Conservation (phyloP, 2,329 filamentous ascomycete genomes). For the Aspergillus candidus region DNA sequence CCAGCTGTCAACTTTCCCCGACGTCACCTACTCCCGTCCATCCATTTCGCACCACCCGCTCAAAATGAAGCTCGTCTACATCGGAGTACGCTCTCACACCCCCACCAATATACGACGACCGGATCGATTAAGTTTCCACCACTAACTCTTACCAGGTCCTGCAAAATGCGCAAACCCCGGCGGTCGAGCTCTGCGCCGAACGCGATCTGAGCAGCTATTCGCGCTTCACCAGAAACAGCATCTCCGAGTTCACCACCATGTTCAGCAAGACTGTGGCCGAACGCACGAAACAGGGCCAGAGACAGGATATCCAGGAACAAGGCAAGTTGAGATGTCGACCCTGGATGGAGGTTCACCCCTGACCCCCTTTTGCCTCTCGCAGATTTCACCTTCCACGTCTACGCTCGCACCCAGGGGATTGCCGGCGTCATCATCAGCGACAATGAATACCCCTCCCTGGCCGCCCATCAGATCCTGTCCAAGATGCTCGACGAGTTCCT, state of each 20-base stretch:
- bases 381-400: conserved; percentile 60
- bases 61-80: conserved; percentile 81
- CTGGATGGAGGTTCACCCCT: conserved; percentile 1
- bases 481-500: conserved; percentile 88
- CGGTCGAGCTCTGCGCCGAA: conserved; percentile 69
- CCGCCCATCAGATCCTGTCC: conserved; percentile 78
- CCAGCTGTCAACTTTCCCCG: neutral
- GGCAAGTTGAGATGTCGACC: conserved; percentile 17
- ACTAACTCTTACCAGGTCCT: conserved; percentile 55
- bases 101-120: neutral
- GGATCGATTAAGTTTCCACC: neutral
- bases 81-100: conserved; percentile 58
- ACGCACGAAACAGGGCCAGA: conserved; percentile 70
- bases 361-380: conserved; percentile 1
- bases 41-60: conserved; percentile 17
- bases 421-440: conserved; percentile 73
- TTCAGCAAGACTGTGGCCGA: conserved; percentile 85
- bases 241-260: conserved; percentile 70
- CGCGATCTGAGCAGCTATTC: conserved; percentile 72
- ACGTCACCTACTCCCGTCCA: conserved; percentile 9
- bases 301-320: conserved; percentile 67
- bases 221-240: conserved; percentile 63
- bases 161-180: conserved; percentile 70
- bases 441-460: conserved; percentile 67
- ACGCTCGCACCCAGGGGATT: conserved; percentile 63